phyloP scores from a whole-genome alignment of 2,329 filamentous ascomycete genomes.

The Beauveria sp. region DNA sequence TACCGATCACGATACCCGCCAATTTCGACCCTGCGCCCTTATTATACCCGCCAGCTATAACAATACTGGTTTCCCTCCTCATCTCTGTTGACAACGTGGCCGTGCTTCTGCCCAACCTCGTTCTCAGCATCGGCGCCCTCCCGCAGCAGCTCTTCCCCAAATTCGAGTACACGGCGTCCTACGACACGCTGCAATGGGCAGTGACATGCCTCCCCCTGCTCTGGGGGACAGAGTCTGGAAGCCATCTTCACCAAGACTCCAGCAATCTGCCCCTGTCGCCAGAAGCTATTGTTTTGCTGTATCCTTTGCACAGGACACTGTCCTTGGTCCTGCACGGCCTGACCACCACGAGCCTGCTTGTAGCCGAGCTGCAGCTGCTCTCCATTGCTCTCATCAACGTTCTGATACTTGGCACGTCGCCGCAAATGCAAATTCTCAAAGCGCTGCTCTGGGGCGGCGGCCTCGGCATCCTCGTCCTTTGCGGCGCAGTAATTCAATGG shows the following conservation, averaged over 20 bases:
- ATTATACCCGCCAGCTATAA: conserved; percentile 75
- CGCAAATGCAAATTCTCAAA: conserved; percentile 80
- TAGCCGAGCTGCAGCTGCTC: conserved; percentile 80
- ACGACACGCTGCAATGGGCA: conserved; percentile 70
- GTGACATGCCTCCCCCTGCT: conserved; percentile 62
- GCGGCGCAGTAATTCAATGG: conserved; percentile 69
- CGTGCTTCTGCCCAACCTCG: conserved; percentile 67
- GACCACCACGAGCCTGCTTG: conserved; percentile 80
- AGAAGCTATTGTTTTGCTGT: conserved; percentile 59
- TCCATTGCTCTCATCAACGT: conserved; percentile 78
- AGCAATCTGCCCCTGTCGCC: conserved; percentile 32
- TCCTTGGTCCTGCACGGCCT: conserved; percentile 68
- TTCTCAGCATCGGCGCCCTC: conserved; percentile 72
- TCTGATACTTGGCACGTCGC: conserved; percentile 66
- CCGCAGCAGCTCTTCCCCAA: conserved; percentile 67
- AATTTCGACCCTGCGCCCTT: conserved; percentile 87
- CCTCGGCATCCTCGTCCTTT: conserved; percentile 63
- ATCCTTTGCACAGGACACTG: conserved; percentile 75
- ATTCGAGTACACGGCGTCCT: conserved; percentile 45
- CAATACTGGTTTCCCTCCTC: conserved; percentile 68
- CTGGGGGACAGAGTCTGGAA: conserved; percentile 24
- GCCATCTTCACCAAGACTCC: conserved; percentile 27
- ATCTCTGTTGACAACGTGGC: conserved; percentile 55
- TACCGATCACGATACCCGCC: conserved; percentile 52
- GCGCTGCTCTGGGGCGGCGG: conserved; percentile 81